phyloP scores from a whole-genome alignment of 1,284 basidiomycete genomes.

The Ustilago tritici region DNA sequence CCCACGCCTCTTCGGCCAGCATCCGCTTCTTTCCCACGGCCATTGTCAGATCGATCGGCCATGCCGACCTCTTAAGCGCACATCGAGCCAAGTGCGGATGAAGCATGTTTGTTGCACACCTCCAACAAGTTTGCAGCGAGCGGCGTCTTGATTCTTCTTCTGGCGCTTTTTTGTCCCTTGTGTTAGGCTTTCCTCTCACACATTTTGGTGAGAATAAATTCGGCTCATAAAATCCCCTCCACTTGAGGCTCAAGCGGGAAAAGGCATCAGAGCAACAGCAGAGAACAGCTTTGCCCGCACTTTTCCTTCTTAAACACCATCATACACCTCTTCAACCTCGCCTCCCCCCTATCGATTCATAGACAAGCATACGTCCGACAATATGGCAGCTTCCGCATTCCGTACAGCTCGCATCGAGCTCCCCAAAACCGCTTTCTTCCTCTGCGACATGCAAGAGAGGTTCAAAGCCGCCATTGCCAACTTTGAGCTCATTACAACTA shows the following conservation, averaged over 20 bases:
- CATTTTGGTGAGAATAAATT: too few species aligned
- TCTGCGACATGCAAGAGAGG: conserved; percentile 64
- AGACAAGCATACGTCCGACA: background rate
- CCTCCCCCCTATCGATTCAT: background rate
- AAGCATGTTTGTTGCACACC: too few species aligned
- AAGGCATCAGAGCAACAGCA: too few species aligned
- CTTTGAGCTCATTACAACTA: conserved; percentile 54
- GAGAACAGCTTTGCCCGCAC: too few species aligned
- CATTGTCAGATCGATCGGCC: background rate
- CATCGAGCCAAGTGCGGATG: background rate
- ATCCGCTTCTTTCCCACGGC: background rate
- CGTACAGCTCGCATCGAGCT: conserved; percentile 53
- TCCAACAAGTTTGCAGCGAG: too few species aligned
- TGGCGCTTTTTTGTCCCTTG: too few species aligned
- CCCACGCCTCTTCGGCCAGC: background rate
- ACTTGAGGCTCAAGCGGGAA: background rate
- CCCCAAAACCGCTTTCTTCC: conserved; percentile 59
- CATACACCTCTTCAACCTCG: background rate
- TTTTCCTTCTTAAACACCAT: background rate
- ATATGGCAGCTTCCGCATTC: conserved; percentile 23
- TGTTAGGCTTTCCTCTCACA: too few species aligned
- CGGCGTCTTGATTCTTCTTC: too few species aligned
- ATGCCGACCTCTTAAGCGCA: background rate
- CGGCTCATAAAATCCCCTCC: too few species aligned
- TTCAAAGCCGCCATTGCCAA: conserved; percentile 59